Percentiles rank a stretch among this genome's conserved stretches.
phyloP scores from a whole-genome alignment of 495 filamentous ascomycete genomes.

The Xylaria scruposa region DNA sequence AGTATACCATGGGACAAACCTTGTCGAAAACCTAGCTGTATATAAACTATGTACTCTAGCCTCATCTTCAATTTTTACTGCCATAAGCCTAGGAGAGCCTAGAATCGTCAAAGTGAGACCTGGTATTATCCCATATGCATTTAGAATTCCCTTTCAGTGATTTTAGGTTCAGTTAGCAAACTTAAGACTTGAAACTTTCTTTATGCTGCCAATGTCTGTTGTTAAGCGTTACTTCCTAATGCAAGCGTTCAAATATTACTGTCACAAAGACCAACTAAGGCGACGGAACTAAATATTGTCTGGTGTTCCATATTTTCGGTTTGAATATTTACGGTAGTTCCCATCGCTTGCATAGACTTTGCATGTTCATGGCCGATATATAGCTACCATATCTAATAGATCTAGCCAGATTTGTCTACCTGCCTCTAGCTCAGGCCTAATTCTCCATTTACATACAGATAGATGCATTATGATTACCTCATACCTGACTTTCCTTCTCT shows the following conservation, averaged over 20 bases:
- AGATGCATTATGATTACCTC: neutral
- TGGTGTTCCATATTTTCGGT: neutral
- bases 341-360: neutral
- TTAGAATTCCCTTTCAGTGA: neutral
- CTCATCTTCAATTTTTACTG: neutral
- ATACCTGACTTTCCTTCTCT: neutral
- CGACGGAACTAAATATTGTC: neutral
- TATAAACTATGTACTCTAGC: neutral
- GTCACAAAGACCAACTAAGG: neutral
- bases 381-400: neutral
- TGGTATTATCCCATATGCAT: neutral
- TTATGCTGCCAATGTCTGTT: neutral
- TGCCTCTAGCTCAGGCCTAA: neutral
- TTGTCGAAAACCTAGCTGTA: neutral
- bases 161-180: neutral
- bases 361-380: neutral
- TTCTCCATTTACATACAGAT: neutral
- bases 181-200: neutral
- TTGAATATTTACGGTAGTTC: neutral
- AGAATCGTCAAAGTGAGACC: neutral
- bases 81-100: neutral
- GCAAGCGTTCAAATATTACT: neutral
- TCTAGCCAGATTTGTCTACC: neutral
- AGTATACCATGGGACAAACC: neutral
- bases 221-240: neutral